Evolutionary conservation across 2,329 filamentous ascomycete species (phyloP).

Genomic region (Elsinoe arachidis): DNA sequence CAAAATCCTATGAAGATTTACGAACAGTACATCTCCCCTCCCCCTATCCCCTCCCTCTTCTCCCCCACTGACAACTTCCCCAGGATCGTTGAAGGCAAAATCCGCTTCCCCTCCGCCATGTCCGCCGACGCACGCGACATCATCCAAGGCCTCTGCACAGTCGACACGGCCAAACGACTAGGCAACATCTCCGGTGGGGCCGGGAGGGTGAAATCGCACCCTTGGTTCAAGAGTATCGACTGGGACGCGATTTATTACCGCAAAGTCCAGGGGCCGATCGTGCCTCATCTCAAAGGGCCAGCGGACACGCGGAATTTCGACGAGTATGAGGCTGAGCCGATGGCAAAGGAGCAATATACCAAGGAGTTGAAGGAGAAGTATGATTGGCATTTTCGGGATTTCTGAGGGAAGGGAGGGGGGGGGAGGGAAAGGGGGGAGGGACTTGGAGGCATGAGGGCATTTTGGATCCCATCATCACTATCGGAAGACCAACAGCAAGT

Average conservation of each 20-base stretch:
- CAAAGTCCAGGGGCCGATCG: slow-evolving; percentile 59
- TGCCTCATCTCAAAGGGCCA: slow-evolving; percentile 62
- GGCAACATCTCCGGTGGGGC: slow-evolving; percentile 73
- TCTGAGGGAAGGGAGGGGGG: slow-evolving; percentile 38
- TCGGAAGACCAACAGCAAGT: not conserved
- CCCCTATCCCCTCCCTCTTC: not conserved
- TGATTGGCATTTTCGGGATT: slow-evolving; percentile 62
- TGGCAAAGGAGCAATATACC: slow-evolving; percentile 56
- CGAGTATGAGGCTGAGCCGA: slow-evolving; percentile 69
- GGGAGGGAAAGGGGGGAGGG: not conserved
- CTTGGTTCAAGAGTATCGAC: slow-evolving; percentile 64
- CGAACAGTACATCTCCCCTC: slow-evolving; percentile 44
- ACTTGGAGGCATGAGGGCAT: not conserved
- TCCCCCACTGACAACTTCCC: not conserved
- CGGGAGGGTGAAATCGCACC: slow-evolving; percentile 61
- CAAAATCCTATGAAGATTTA: slow-evolving; percentile 82
- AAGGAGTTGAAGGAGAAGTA: slow-evolving; percentile 60
- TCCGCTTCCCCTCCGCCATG: slow-evolving; percentile 62
- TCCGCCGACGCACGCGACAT: slow-evolving; percentile 63
- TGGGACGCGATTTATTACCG: slow-evolving; percentile 65
- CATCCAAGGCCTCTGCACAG: slow-evolving; percentile 66
- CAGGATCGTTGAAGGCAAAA: slow-evolving; percentile 70
- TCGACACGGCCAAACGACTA: slow-evolving; percentile 67
- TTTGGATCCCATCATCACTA: not conserved
- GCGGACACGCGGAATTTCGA: slow-evolving; percentile 78